These are phyloP conservation scores for Penicillium sp. DNA, from an alignment of 2,329 filamentous ascomycete species.

Conservation along the genomic window DNA sequence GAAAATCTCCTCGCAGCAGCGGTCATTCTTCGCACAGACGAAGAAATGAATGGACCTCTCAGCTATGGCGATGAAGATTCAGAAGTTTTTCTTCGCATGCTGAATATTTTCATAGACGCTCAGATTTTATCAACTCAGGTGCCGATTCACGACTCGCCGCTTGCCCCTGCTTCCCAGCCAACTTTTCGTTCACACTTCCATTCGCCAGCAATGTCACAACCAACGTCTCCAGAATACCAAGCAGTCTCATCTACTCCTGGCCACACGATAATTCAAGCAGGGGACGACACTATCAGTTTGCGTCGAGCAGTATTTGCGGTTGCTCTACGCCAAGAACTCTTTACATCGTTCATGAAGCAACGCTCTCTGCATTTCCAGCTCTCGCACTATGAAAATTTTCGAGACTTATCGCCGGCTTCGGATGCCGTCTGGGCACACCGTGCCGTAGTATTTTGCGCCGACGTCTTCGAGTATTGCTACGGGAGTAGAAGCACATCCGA, in stretches of 20 bases:
- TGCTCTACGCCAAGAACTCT: neutral
- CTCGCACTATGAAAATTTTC: neutral
- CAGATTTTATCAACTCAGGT: slow-evolving; percentile 1
- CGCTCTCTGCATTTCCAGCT: neutral
- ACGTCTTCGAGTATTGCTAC: slow-evolving; percentile 4
- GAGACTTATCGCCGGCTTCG: neutral
- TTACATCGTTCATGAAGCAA: slow-evolving; percentile 1
- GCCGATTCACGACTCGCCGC: neutral
- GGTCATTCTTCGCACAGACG: slow-evolving; percentile 1
- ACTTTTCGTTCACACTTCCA: neutral
- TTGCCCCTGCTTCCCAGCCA: neutral
- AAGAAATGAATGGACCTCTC: slow-evolving; percentile 2
- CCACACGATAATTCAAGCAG: neutral
- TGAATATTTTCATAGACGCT: neutral
- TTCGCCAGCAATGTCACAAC: neutral
- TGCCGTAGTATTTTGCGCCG: neutral
- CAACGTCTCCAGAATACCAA: neutral
- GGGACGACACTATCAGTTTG: neutral
- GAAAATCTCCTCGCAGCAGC: neutral
- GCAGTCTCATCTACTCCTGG: neutral
- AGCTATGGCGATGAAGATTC: neutral
- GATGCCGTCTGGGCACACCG: slow-evolving; percentile 1
- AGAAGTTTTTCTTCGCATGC: slow-evolving; percentile 1
- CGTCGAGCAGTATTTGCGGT: neutral
- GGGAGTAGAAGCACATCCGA: neutral